A percentile compares a stretch with the other conserved stretches of the same genome.
phyloP scores from a whole-genome alignment of 2,329 filamentous ascomycete genomes.

The Pezicula carpinea region DNA sequence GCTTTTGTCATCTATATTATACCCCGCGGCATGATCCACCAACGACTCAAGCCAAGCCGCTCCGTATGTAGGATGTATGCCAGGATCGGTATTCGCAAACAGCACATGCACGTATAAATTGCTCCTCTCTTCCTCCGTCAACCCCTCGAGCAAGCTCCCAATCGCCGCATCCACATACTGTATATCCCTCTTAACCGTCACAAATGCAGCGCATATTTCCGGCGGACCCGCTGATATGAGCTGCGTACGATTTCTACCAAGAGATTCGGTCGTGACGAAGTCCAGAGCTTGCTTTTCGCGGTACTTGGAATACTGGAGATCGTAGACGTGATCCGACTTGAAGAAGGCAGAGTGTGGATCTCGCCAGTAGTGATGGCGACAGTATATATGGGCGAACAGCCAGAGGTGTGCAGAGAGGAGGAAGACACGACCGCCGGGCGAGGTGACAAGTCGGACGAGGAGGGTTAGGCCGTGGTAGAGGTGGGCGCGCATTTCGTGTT shows the following conservation, averaged over 20 bases:
- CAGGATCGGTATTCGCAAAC: constrained; percentile 16
- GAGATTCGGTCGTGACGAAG: constrained; percentile 5
- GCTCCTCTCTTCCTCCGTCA: constrained; percentile 17
- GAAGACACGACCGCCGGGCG: neutral
- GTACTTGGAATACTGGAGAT: constrained; percentile 12
- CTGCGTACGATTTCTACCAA: neutral
- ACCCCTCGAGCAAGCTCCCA: constrained; percentile 16
- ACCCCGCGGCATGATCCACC: constrained; percentile 8
- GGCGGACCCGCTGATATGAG: neutral
- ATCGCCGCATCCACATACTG: constrained; percentile 16
- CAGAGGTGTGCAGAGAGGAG: neutral
- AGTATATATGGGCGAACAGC: constrained; percentile 7
- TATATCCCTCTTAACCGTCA: constrained; percentile 13
- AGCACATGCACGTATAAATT: constrained; percentile 15
- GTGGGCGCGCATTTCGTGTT: neutral
- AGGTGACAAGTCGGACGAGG: neutral
- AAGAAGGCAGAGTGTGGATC: constrained; percentile 18
- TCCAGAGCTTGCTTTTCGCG: constrained; percentile 7
- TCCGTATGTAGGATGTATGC: constrained; percentile 13
- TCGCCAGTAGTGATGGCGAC: constrained; percentile 11
- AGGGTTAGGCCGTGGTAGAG: neutral
- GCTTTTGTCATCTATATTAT: constrained; percentile 7
- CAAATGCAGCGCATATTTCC: constrained; percentile 12
- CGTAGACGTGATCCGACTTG: constrained; percentile 11
- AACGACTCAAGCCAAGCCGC: constrained; percentile 11